These are phyloP conservation scores for Euphrasia confusa DNA, from an alignment of 257 asterid genomes.

Conservation along the genomic window DNA sequence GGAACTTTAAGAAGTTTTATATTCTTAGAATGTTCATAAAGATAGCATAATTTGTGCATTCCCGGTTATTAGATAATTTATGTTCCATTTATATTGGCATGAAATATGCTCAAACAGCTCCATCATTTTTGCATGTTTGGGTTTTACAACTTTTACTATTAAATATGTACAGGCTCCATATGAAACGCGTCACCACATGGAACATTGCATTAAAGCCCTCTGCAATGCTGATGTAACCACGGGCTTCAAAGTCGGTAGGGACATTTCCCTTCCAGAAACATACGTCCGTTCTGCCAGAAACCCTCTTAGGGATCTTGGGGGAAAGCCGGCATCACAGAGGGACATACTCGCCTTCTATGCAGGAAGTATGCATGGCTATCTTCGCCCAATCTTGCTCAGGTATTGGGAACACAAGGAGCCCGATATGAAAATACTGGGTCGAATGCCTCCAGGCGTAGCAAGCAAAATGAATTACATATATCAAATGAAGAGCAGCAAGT, in stretches of 20 bases:
- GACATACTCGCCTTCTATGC: constrained; percentile 73
- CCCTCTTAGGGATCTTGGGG: constrained; percentile 80
- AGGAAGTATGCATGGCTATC: constrained; percentile 76
- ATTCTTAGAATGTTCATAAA: neutral
- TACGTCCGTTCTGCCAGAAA: constrained; percentile 67
- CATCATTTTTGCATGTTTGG: neutral
- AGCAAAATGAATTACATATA: constrained; percentile 84
- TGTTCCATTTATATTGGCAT: neutral
- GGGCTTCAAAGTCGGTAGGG: constrained; percentile 84
- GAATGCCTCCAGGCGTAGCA: constrained; percentile 75
- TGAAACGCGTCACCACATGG: constrained; percentile 86
- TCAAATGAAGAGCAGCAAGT: constrained; percentile 83
- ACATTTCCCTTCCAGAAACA: constrained; percentile 72
- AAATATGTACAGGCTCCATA: constrained; percentile 60
- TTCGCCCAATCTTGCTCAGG: constrained; percentile 67
- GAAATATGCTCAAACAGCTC: constrained; percentile 1
- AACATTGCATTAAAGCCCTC: constrained; percentile 78
- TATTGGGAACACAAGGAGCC: constrained; percentile 69
- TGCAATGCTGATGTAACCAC: constrained; percentile 78
- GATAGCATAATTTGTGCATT: constrained; percentile 5
- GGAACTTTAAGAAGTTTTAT: neutral
- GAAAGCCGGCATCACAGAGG: constrained; percentile 68
- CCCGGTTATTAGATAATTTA: neutral
- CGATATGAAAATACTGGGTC: constrained; percentile 65
- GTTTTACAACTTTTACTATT: neutral